Evolutionary conservation across 2,329 filamentous ascomycete genomes (phyloP).

Genomic region (Fusarium sp.): DNA sequence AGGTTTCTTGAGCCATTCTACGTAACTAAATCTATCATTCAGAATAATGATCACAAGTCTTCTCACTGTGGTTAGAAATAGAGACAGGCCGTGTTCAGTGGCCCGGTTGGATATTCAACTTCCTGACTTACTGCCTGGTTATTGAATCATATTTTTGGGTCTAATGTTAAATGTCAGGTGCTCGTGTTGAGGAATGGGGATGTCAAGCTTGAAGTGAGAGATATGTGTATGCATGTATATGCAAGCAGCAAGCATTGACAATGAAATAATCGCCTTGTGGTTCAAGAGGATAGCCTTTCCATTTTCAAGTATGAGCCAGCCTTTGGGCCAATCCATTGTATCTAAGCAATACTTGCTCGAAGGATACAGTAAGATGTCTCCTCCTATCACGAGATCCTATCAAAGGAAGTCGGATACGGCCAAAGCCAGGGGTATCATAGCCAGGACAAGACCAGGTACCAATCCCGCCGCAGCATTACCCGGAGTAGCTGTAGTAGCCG

Average conservation of each 20-base stretch:
- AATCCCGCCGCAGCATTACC: slow-evolving; percentile 20
- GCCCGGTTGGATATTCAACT: too few relatives aligned
- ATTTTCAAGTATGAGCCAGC: background rate
- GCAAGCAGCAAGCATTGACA: background rate
- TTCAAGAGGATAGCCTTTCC: background rate
- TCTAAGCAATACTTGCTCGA: background rate
- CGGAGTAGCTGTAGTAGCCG: slow-evolving; percentile 1
- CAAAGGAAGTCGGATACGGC: background rate
- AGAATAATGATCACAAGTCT: too few relatives aligned
- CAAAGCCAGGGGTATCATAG: slow-evolving; percentile 9
- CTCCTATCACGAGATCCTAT: background rate
- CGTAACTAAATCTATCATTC: too few relatives aligned
- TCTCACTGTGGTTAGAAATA: too few relatives aligned
- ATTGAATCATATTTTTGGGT: too few relatives aligned
- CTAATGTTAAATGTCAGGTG: too few relatives aligned
- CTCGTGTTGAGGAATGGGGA: too few relatives aligned
- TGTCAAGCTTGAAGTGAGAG: background rate
- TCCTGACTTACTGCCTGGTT: too few relatives aligned
- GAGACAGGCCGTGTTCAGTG: too few relatives aligned
- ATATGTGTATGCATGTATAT: background rate
- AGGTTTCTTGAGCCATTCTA: background rate
- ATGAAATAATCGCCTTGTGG: accelerated
- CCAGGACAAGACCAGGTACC: slow-evolving; percentile 7
- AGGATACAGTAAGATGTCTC: background rate
- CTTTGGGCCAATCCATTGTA: background rate